Evolutionary conservation across 2,329 filamentous ascomycete species (phyloP).

Genomic region (Aspergillus sp.): DNA sequence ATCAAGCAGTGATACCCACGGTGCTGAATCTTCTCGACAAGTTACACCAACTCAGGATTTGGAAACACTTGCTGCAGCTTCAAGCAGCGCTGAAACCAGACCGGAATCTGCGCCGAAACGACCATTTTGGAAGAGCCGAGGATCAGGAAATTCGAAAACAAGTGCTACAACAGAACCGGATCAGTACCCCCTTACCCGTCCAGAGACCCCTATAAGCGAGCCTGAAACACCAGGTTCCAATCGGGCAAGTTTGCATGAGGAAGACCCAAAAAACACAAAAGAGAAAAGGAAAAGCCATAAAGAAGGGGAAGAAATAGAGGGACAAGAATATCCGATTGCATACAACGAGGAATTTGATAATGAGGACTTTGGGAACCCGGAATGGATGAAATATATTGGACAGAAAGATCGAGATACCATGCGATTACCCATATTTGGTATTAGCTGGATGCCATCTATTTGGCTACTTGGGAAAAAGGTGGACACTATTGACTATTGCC

Average conservation of each 20-base stretch:
- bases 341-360: slow-evolving; percentile 60
- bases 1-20: not conserved
- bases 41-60: slow-evolving; percentile 6
- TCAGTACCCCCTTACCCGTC: slow-evolving; percentile 33
- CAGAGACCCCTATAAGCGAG: slow-evolving; percentile 18
- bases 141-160: slow-evolving; percentile 25
- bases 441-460: slow-evolving; percentile 70
- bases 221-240: slow-evolving; percentile 3
- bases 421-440: slow-evolving; percentile 60
- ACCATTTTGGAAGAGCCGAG: slow-evolving; percentile 28
- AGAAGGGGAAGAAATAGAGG: slow-evolving; percentile 20
- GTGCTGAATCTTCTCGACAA: not conserved
- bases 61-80: slow-evolving; percentile 1
- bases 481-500: slow-evolving; percentile 89
- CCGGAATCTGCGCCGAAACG: slow-evolving; percentile 15
- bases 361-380: slow-evolving; percentile 58
- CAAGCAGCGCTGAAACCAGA: slow-evolving; percentile 1
- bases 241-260: slow-evolving; percentile 1
- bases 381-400: slow-evolving; percentile 80
- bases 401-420: slow-evolving; percentile 81
- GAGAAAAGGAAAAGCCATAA: slow-evolving; percentile 13
- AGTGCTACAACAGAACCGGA: slow-evolving; percentile 22
- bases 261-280: slow-evolving; percentile 6
- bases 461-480: slow-evolving; percentile 83
- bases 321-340: slow-evolving; percentile 55